A percentile compares a stretch with the other conserved stretches of the same genome.
Conservation (phyloP, 257 asterid genomes). For the Forsythia viridissima region DNA sequence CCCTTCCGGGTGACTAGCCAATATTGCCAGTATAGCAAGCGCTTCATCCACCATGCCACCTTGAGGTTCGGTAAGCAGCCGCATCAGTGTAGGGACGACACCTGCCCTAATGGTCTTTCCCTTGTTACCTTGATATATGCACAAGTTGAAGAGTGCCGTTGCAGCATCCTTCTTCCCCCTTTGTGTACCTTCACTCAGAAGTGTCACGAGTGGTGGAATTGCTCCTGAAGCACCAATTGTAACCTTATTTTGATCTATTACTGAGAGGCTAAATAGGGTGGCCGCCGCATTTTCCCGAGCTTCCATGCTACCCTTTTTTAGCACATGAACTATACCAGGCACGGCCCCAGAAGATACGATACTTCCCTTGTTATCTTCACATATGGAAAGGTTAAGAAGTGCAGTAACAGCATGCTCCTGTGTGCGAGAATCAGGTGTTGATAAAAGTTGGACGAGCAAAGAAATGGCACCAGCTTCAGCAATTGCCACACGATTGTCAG, state of each 20-base stretch:
- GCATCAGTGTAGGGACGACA: slow-evolving; percentile 78
- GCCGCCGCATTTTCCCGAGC: slow-evolving; percentile 98
- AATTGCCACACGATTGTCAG: slow-evolving; percentile 91
- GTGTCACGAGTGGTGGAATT: slow-evolving; percentile 75
- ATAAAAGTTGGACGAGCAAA: slow-evolving; percentile 68
- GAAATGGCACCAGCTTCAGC: slow-evolving; percentile 99
- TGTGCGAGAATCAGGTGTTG: slow-evolving; percentile 80
- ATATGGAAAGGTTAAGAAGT: slow-evolving; percentile 89
- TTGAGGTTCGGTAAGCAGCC: slow-evolving; percentile 72
- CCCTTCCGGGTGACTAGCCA: slow-evolving; percentile 85
- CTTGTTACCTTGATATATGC: slow-evolving; percentile 95
- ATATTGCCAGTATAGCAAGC: slow-evolving; percentile 82
- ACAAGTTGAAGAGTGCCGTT: slow-evolving; percentile 84
- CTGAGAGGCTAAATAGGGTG: slow-evolving; percentile 90
- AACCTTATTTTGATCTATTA: slow-evolving; percentile 82
- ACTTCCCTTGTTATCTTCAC: slow-evolving; percentile 81
- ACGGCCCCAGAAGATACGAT: slow-evolving; percentile 82
- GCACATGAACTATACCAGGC: slow-evolving; percentile 90
- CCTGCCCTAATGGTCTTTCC: slow-evolving; percentile 96
- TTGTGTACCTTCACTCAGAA: slow-evolving; percentile 75
- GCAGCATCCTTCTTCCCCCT: slow-evolving; percentile 96
- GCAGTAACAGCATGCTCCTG: slow-evolving; percentile 98
- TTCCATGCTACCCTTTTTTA: slow-evolving; percentile 86
- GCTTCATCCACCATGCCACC: slow-evolving; percentile 91
- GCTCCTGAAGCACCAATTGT: slow-evolving; percentile 85